Percentiles rank a stretch among this genome's conserved stretches.
Evolutionary conservation across 2,329 filamentous ascomycete genomes (phyloP).

Genomic region (Sarocladium oryzae): DNA sequence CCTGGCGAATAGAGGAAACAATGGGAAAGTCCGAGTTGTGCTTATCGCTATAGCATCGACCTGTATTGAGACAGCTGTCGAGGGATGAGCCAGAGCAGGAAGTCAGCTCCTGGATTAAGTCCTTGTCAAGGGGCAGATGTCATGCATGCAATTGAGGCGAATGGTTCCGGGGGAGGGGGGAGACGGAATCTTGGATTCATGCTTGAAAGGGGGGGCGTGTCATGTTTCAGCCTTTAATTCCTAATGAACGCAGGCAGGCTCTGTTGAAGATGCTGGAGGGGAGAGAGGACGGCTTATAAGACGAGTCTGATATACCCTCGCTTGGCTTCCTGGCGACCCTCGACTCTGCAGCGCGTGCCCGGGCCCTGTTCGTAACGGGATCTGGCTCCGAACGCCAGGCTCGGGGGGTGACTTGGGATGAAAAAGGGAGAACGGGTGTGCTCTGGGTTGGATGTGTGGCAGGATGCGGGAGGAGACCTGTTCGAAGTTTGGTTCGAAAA

Average conservation of each 20-base stretch:
- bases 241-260: too few species aligned
- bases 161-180: background rate
- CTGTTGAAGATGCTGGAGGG: too few species aligned
- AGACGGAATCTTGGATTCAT: conserved; percentile 1
- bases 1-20: too few species aligned
- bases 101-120: background rate
- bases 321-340: background rate
- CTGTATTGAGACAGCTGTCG: background rate
- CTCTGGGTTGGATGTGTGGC: background rate
- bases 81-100: background rate
- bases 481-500: background rate
- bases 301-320: background rate
- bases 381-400: background rate
- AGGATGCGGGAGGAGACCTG: background rate
- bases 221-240: background rate
- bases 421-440: background rate
- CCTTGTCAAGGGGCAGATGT: background rate
- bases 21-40: too few species aligned
- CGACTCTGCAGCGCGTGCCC: background rate
- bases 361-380: background rate
- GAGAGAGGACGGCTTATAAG: too few species aligned
- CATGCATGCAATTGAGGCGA: conserved; percentile 4
- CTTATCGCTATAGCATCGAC: conserved; percentile 1
- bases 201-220: background rate
- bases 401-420: background rate